Evolutionary conservation across 345 rosid genomes (phyloP), one percentile per base, ranked within the genome.

Genomic region (Eucalyptus grandis): DNA sequence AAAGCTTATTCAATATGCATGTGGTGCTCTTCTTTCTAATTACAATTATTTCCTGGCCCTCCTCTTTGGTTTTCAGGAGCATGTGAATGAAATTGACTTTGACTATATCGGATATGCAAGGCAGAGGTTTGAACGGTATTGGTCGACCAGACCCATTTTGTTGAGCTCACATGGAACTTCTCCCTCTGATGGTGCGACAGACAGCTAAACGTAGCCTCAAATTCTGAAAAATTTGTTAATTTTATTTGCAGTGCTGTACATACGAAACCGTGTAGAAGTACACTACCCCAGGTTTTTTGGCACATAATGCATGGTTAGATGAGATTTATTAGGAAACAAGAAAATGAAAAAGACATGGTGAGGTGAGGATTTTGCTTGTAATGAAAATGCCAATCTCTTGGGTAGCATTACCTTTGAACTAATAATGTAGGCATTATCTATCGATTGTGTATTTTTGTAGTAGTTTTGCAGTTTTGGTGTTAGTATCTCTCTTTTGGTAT

Each of bases 41-140:
- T 77, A 77, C 83, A 77, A 77, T 44, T 77, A 77, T 77, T 77
- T 77, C 83, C 83, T 37, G 27, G 83, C 27, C 83, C 46, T 37
- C 46, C 83, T 77, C 24, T 89, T 50, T 88, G 49, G 3, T 87
- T 80, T 86, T 88, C 96, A 94, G 98, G 95, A 92, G 12, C 93
- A 94, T 58, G 95, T 94, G 77, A 96, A 94, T 88, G 93, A 91
- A 65, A 93, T 96, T 87, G 98, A 95, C n/a, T 96, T 96, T 86
- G 95, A 96, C 92, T 96, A 93, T 90, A 86, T 88, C 72, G 95
- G 92, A 88, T 96, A 96, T 90, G 98, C 97, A 34, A 92, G 90
- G 92, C 96, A 95, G 92, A 93, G 98, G 89, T 91, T 96, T 86
- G 90, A 93, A 83, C 95, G 89, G 89, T 96, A 95, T 49, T 94